These are phyloP conservation scores for Aspergillus nanangensis DNA, from an alignment of 495 filamentous ascomycete genomes.

Conservation along the genomic window DNA sequence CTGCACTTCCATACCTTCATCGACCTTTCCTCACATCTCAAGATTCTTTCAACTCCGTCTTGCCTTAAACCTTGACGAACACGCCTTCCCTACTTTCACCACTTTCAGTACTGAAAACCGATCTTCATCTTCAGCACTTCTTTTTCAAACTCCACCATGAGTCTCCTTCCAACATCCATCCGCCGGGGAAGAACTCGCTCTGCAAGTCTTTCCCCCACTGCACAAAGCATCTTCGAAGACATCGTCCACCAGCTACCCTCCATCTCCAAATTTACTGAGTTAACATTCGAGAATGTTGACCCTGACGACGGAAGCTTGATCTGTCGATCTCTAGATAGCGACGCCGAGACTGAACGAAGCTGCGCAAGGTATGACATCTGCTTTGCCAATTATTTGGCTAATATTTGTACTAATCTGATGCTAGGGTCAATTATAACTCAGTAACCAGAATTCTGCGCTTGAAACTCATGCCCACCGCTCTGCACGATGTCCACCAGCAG, in stretches of 20 bases:
- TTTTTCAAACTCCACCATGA: too few relatives aligned
- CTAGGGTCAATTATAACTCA: conserved; percentile 2
- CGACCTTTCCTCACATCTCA: too few relatives aligned
- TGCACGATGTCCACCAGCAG: conserved; percentile 3
- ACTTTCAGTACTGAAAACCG: too few relatives aligned
- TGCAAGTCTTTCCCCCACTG: not conserved
- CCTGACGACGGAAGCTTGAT: conserved; percentile 1
- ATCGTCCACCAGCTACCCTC: not conserved
- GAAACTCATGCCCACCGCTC: conserved; percentile 4
- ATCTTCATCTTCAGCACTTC: too few relatives aligned
- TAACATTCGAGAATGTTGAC: not conserved
- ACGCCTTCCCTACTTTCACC: too few relatives aligned
- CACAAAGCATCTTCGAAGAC: not conserved
- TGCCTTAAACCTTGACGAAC: too few relatives aligned
- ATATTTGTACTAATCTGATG: not conserved
- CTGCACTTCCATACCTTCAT: too few relatives aligned
- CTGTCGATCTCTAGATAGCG: conserved; percentile 1
- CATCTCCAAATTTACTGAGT: not conserved
- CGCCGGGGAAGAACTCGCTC: too few relatives aligned
- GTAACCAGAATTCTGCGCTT: not conserved
- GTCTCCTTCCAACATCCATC: too few relatives aligned
- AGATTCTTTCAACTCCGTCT: too few relatives aligned
- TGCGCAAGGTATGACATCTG: conserved; percentile 1
- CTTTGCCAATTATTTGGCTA: not conserved
- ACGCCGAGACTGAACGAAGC: not conserved